phyloP scores from a whole-genome alignment of 352 stramenopile genomes.

The Phytophthora macrochlamydospora region DNA sequence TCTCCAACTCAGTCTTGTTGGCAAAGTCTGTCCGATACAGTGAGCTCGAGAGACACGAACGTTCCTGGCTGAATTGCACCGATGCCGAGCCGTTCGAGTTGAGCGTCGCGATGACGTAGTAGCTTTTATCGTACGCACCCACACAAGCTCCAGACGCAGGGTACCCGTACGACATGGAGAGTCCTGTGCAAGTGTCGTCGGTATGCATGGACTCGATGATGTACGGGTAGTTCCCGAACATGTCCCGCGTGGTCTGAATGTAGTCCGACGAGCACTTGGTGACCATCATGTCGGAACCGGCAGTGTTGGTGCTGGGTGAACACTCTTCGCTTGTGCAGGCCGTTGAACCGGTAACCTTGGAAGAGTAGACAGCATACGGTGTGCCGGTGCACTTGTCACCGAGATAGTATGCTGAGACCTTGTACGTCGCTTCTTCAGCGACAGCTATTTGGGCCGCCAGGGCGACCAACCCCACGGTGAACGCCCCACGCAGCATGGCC shows the following conservation, averaged over 20 bases:
- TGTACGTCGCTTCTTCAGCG: neutral
- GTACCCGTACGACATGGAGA: neutral
- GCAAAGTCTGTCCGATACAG: neutral
- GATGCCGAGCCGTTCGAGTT: constrained; percentile 2
- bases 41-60: neutral
- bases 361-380: neutral
- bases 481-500: neutral
- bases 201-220: neutral
- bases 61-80: neutral
- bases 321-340: neutral
- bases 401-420: neutral
- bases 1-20: neutral
- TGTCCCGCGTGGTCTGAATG: neutral
- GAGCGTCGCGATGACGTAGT: constrained; percentile 1
- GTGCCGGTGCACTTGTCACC: constrained; percentile 1
- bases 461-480: neutral
- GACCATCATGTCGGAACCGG: neutral
- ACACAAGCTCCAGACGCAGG: constrained; percentile 1
- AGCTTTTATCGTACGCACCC: constrained; percentile 1
- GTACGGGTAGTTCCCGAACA: neutral
- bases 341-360: neutral
- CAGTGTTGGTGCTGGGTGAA: neutral
- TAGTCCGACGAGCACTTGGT: neutral
- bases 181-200: neutral
- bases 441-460: neutral